Conservation (phyloP, 106 monocot genomes). For the Ottelia alismoides region DNA sequence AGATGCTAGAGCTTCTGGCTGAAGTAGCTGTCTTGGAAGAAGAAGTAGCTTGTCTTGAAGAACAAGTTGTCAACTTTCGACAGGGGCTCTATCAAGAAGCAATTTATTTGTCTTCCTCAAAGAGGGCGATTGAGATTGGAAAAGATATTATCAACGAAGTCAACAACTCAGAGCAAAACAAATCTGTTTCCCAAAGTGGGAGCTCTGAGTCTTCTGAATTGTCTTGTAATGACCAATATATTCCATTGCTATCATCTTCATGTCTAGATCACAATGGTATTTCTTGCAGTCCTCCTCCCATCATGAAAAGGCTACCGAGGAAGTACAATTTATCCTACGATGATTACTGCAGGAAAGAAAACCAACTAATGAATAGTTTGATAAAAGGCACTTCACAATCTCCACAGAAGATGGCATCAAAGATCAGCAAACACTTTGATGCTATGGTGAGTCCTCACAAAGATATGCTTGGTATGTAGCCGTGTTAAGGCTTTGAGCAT, state of each 20-base stretch:
- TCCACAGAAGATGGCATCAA: neutral
- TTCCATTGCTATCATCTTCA: neutral
- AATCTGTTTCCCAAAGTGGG: conserved; percentile 4
- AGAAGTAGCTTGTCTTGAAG: conserved; percentile 90
- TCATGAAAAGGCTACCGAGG: too few species aligned
- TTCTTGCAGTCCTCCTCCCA: too few species aligned
- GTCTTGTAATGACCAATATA: neutral
- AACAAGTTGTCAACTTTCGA: conserved; percentile 78
- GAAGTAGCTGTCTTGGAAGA: conserved; percentile 94
- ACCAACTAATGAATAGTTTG: too few species aligned
- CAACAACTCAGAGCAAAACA: neutral
- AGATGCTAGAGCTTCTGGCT: conserved; percentile 87
- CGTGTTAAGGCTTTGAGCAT: too few species aligned
- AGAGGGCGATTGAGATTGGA: conserved; percentile 30
- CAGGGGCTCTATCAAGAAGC: conserved; percentile 85
- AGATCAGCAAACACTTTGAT: neutral
- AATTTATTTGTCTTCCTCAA: conserved; percentile 40
- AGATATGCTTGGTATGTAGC: too few species aligned
- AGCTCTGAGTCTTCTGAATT: conserved; percentile 1
- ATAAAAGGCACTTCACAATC: too few species aligned
- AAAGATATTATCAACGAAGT: too few species aligned
- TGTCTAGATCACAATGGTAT: conserved; percentile 9
- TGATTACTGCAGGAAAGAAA: too few species aligned
- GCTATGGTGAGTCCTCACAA: too few species aligned
- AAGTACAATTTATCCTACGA: too few species aligned